Percentiles rank a stretch among this genome's conserved stretches.
These are phyloP conservation scores for Tylopilus cervinicoccineus DNA, from an alignment of 768 basidiomycete genomes.

Conservation along the genomic window DNA sequence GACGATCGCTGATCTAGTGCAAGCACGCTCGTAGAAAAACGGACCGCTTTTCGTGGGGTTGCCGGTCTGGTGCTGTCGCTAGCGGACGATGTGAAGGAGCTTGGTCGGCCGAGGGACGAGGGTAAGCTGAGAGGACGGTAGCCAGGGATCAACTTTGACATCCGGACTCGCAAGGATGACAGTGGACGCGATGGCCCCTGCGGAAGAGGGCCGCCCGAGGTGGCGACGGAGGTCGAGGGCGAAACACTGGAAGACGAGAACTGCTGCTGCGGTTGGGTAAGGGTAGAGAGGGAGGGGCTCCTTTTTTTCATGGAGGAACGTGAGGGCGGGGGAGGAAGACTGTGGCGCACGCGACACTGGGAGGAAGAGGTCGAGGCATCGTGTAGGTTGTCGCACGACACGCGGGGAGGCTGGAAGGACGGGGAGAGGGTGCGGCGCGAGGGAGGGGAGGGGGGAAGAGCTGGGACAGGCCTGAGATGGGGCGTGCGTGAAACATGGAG, in stretches of 20 bases:
- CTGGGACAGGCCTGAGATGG: slow-evolving; percentile 47
- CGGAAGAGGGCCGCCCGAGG: slow-evolving; percentile 29
- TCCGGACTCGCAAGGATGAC: slow-evolving; percentile 43
- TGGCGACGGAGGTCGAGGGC: slow-evolving; percentile 34
- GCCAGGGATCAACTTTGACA: slow-evolving; percentile 50
- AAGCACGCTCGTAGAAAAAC: slow-evolving; percentile 50
- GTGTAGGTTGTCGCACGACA: slow-evolving; percentile 20
- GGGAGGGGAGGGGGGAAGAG: slow-evolving; percentile 15
- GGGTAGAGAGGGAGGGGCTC: slow-evolving; percentile 22
- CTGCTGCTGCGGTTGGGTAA: slow-evolving; percentile 18
- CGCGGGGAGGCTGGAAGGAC: slow-evolving; percentile 23
- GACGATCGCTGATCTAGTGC: slow-evolving; percentile 22
- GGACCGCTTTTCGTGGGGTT: slow-evolving; percentile 56
- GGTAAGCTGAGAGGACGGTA: slow-evolving; percentile 36
- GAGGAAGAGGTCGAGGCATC: slow-evolving; percentile 21
- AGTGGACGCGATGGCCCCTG: slow-evolving; percentile 27
- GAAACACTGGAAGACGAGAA: slow-evolving; percentile 11
- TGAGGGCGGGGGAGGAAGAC: slow-evolving; percentile 52
- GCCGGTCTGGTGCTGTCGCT: slow-evolving; percentile 36
- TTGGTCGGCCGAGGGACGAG: slow-evolving; percentile 32
- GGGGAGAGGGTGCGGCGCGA: slow-evolving; percentile 21
- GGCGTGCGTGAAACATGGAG: slow-evolving; percentile 75
- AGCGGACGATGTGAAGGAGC: slow-evolving; percentile 30
- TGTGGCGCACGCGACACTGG: slow-evolving; percentile 19
- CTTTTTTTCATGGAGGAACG: slow-evolving; percentile 67